Percentiles rank a stretch among this genome's conserved stretches.
Evolutionary conservation across 2,329 filamentous ascomycete genomes (phyloP).

Genomic region (Camptophora hylomeconis): DNA sequence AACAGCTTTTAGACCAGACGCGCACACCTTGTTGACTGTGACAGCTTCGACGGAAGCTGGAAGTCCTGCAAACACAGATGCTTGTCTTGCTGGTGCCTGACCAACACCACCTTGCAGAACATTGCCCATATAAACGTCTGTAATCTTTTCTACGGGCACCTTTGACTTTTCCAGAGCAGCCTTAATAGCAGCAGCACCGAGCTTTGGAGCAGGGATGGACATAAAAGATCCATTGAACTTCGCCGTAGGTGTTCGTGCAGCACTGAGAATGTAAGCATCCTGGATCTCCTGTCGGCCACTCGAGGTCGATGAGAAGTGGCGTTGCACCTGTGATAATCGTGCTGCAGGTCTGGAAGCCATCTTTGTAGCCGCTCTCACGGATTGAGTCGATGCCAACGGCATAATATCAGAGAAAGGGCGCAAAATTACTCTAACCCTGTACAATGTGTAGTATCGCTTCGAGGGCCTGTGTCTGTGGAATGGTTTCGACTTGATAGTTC

Average conservation of each 20-base stretch:
- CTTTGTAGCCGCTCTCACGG: constrained; percentile 1
- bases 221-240: constrained; percentile 91
- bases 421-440: no score
- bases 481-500: no score
- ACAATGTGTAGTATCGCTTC: no score
- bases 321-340: constrained; percentile 33
- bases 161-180: constrained; percentile 77
- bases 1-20: constrained; percentile 87
- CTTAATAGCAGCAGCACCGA: constrained; percentile 85
- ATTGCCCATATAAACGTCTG: constrained; percentile 95
- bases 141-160: constrained; percentile 67
- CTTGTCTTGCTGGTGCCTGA: constrained; percentile 85
- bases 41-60: constrained; percentile 69
- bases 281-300: constrained; percentile 52
- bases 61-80: constrained; percentile 75
- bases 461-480: no score
- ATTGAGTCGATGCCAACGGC: constrained; percentile 1
- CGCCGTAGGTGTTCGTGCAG: constrained; percentile 74
- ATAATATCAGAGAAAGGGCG: no score
- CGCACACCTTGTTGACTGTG: constrained; percentile 97
- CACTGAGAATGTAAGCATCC: constrained; percentile 89
- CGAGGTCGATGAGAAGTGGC: constrained; percentile 40
- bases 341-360: constrained; percentile 14
- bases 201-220: constrained; percentile 68
- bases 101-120: constrained; percentile 74